Evolutionary conservation across 2,329 filamentous ascomycete species (phyloP).

Genomic region (Aspergillus tamarii): DNA sequence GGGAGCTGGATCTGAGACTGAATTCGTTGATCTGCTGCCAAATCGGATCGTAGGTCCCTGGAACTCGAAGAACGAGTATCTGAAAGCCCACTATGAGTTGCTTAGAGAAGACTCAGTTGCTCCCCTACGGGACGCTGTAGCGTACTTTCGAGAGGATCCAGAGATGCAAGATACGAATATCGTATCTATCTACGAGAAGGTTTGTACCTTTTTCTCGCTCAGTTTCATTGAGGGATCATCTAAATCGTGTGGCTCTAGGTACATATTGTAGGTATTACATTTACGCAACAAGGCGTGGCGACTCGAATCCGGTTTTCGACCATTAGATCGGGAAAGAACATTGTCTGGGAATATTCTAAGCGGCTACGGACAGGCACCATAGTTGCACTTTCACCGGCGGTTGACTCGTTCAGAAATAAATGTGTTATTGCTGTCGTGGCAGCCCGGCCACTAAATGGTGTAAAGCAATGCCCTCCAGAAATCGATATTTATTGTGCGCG

Average conservation of each 20-base stretch:
- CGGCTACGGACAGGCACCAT: constrained; percentile 59
- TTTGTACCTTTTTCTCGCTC: constrained; percentile 32
- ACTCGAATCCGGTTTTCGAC: constrained; percentile 73
- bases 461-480: constrained; percentile 69
- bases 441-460: constrained; percentile 64
- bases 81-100: constrained; percentile 74
- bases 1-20: constrained; percentile 22
- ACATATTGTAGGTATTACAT: constrained; percentile 65
- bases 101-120: constrained; percentile 74
- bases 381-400: constrained; percentile 56
- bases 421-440: constrained; percentile 75
- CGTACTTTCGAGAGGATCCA: constrained; percentile 56
- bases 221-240: not conserved
- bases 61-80: constrained; percentile 65
- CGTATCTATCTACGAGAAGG: constrained; percentile 71
- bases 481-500: constrained; percentile 76
- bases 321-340: constrained; percentile 63
- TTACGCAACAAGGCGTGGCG: constrained; percentile 65
- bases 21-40: constrained; percentile 44
- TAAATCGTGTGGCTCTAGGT: constrained; percentile 53
- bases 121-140: constrained; percentile 69
- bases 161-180: constrained; percentile 60
- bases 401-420: constrained; percentile 64
- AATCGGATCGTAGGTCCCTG: constrained; percentile 64
- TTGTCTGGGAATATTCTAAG: constrained; percentile 69